Conservation (phyloP, 2,329 filamentous ascomycete genomes). For the Colletotrichum tanaceti region DNA sequence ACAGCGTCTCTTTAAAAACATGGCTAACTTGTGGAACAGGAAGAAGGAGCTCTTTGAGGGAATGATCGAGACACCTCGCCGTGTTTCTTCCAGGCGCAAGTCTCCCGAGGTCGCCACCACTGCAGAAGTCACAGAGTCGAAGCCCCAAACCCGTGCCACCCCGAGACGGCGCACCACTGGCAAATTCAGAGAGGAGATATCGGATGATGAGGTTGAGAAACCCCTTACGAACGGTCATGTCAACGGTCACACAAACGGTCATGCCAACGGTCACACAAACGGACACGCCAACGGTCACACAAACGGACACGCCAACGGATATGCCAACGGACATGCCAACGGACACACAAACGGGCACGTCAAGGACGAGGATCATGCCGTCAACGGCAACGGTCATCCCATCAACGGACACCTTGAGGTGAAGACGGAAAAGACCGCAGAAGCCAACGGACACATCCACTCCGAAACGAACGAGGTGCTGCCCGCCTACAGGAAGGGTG, state of each 20-base stretch:
- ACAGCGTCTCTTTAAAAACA: neutral
- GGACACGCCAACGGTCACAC: constrained; percentile 40
- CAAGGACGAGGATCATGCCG: constrained; percentile 12
- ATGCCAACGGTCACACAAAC: constrained; percentile 40
- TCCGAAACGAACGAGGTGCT: constrained; percentile 21
- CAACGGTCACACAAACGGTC: constrained; percentile 45
- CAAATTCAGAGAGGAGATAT: constrained; percentile 63
- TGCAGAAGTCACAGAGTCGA: constrained; percentile 36
- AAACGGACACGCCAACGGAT: constrained; percentile 43
- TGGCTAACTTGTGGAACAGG: constrained; percentile 49
- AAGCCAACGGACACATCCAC: constrained; percentile 39
- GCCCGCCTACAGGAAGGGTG: constrained; percentile 40
- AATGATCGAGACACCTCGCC: constrained; percentile 69
- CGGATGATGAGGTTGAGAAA: constrained; percentile 53
- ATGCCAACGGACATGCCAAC: constrained; percentile 41
- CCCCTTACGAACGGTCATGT: constrained; percentile 42
- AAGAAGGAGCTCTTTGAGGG: constrained; percentile 72
- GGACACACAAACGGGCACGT: constrained; percentile 32
- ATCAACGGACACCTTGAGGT: constrained; percentile 11
- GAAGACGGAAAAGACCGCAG: constrained; percentile 4
- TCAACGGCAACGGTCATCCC: constrained; percentile 10
- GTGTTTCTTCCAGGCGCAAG: constrained; percentile 60
- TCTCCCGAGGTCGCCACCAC: constrained; percentile 49
- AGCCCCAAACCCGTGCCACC: constrained; percentile 47
- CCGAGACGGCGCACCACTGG: constrained; percentile 59